Percentiles rank a stretch among this genome's conserved stretches.
Evolutionary conservation across 2,329 filamentous ascomycete genomes (phyloP).

Genomic region (Cladophialophora chaetospira): DNA sequence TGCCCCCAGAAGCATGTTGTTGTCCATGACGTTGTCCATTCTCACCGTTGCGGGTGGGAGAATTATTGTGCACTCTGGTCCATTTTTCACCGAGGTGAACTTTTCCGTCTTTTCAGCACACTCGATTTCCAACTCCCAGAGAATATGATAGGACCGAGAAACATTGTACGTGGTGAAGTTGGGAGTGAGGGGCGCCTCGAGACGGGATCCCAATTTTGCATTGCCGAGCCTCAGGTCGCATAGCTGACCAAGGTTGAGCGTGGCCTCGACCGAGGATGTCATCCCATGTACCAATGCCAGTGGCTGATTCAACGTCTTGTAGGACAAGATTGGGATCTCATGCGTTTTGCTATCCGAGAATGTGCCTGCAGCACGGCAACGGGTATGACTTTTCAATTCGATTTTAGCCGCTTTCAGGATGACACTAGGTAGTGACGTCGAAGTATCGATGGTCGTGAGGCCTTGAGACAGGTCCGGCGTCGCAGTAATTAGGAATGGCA

Average conservation of each 20-base stretch:
- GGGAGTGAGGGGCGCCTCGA: constrained; percentile 27
- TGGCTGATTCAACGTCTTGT: constrained; percentile 3
- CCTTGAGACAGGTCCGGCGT: constrained; percentile 15
- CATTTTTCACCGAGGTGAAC: constrained; percentile 13
- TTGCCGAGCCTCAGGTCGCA: constrained; percentile 21
- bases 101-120: constrained; percentile 27
- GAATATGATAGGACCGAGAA: constrained; percentile 25
- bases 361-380: constrained; percentile 21
- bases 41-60: constrained; percentile 13
- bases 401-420: constrained; percentile 20
- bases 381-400: constrained; percentile 19
- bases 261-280: neutral
- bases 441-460: constrained; percentile 23
- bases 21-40: constrained; percentile 1
- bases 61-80: constrained; percentile 15
- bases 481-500: constrained; percentile 23
- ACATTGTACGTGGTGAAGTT: constrained; percentile 30
- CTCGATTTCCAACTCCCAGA: constrained; percentile 29
- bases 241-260: constrained; percentile 19
- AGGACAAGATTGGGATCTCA: constrained; percentile 11
- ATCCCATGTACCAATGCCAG: constrained; percentile 4
- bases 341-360: constrained; percentile 24
- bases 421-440: constrained; percentile 12
- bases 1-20: neutral
- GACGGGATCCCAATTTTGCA: constrained; percentile 24